These are phyloP conservation scores for Aspergillus bombycis DNA, from an alignment of 2,329 filamentous ascomycete species.

Conservation along the genomic window DNA sequence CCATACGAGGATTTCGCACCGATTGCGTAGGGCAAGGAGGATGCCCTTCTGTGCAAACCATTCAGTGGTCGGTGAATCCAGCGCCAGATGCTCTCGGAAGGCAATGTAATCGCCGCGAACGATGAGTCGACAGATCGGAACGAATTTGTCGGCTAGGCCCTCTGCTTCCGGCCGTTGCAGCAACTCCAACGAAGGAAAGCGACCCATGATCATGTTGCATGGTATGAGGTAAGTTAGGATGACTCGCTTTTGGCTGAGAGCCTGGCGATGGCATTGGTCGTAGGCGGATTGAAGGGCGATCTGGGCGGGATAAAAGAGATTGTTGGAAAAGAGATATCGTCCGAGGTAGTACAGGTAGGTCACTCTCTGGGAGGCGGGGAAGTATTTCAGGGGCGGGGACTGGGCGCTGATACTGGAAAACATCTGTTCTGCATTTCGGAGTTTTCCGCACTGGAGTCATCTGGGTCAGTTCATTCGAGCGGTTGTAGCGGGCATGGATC, in stretches of 20 bases:
- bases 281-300: constrained; percentile 79
- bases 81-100: constrained; percentile 71
- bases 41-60: constrained; percentile 80
- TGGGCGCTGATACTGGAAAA: constrained; percentile 85
- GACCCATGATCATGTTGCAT: constrained; percentile 79
- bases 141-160: constrained; percentile 67
- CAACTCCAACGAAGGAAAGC: constrained; percentile 71
- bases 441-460: constrained; percentile 69
- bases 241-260: constrained; percentile 68
- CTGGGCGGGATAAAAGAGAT: constrained; percentile 77
- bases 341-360: constrained; percentile 95
- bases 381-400: constrained; percentile 77
- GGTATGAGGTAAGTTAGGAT: constrained; percentile 85
- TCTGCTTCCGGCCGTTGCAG: constrained; percentile 71
- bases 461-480: neutral
- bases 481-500: neutral
- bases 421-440: constrained; percentile 81
- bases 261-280: constrained; percentile 66
- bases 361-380: constrained; percentile 83
- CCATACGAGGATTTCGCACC: constrained; percentile 82
- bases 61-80: constrained; percentile 56
- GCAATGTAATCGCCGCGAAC: constrained; percentile 71
- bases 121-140: constrained; percentile 73
- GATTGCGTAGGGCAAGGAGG: constrained; percentile 73
- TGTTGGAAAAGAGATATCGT: constrained; percentile 83